These are phyloP conservation scores for Triglochin maritima DNA, from an alignment of 106 monocot species.

Conservation along the genomic window DNA sequence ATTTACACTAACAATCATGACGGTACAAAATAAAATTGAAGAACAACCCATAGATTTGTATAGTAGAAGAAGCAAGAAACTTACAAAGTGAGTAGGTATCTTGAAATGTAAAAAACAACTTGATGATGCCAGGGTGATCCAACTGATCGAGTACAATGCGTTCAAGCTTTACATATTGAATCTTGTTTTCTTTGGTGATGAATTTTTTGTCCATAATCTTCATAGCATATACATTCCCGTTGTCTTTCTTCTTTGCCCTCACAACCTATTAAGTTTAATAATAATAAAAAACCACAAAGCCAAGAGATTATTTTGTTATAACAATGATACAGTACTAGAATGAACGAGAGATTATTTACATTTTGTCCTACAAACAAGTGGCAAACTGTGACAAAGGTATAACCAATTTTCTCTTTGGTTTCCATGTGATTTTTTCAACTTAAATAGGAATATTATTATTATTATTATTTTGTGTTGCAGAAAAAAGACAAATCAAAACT, in stretches of 20 bases:
- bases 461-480: background rate
- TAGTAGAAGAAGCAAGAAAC: conserved; percentile 6
- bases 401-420: too few species aligned
- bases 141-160: conserved; percentile 93
- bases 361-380: background rate
- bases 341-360: background rate
- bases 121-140: conserved; percentile 85
- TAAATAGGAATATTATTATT: background rate
- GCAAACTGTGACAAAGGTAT: too few species aligned
- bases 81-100: conserved; percentile 78
- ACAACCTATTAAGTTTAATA: too few species aligned
- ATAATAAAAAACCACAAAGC: background rate
- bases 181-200: conserved; percentile 95
- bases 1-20: background rate
- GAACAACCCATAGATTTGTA: background rate
- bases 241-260: conserved; percentile 86
- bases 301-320: background rate
- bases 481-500: background rate
- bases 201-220: conserved; percentile 99
- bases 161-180: conserved; percentile 75
- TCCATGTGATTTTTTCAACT: background rate
- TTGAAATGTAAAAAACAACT: conserved; percentile 90
- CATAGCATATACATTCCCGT: conserved; percentile 74
- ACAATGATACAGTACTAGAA: background rate
- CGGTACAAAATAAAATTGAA: background rate